Base-by-base conservation (phyloP, 148 eudicot genomes). In the Amaranthus hypochondriacus region DNA sequence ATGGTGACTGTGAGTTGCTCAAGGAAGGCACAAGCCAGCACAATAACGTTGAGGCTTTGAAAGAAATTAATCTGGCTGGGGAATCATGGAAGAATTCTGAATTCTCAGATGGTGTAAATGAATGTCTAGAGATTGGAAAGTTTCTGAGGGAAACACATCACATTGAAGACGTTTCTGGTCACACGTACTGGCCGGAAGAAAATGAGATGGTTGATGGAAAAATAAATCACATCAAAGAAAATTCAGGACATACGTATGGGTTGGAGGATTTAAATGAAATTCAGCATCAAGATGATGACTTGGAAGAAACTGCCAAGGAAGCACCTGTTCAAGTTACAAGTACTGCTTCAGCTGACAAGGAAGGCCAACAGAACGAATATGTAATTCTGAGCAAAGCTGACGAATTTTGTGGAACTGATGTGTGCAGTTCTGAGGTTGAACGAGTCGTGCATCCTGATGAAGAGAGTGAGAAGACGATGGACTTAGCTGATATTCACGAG, bases 381-480 rank as follows among this genome's bases (percentile, higher is more conserved):
- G 70, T 46, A 69, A 71, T 52, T 48, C 52, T 66, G 39, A 78
- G 78, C 69, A 80, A 79, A 73, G 53, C 61, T 53, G 75, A 71
- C 71, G 89, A 78, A 74, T 62, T 77, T 63, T 57, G 68, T 78
- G 48, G 46, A 49, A 55, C 46, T 69, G 71, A 80, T 56, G 56
- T 77, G 69, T 55, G 75, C 71, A 70, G 66, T 60, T 51, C 56
- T 49, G 5, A 56, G 44, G 49, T 75, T 9, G 72, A 59, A 55
- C 75, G 57, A 68, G 67, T 49, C 48, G 48, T 39, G 56, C 46
- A 9, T 49, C 21, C 66, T 73, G 65, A 72, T 70, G 79, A 84
- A 72, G 86, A 77, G 46, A 64, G 69, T 66, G 84, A 73, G 55
- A 76, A 57, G 55, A 75, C 66, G 52, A n/a, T 73, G 62, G 75